Evolutionary conservation across 1,284 basidiomycete species (phyloP), one percentile per base, ranked within the genome.

Genomic region (Erythrobasidium hasegawianum): DNA sequence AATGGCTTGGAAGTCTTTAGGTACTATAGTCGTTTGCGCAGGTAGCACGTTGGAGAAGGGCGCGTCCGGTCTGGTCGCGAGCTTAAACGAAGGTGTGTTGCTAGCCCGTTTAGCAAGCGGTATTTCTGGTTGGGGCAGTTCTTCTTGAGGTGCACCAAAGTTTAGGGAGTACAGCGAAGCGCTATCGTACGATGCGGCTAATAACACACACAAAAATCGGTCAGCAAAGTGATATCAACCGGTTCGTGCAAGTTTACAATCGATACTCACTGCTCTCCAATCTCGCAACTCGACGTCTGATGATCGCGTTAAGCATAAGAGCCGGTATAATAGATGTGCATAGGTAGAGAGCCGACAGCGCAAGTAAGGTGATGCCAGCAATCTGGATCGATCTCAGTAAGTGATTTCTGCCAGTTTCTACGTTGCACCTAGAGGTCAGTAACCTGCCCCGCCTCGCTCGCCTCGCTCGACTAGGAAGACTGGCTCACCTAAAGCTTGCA

Each of bases 401-500:
- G 29, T 57, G 24, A 9, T 57, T 20, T 18, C 27, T 18, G 40
- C 29, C 55, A 39, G 33, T 16, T 18, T 57, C 55, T 57, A 20
- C 7, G 40, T 14, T 2, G 20, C 20, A 38, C n/a, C 38, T 40
- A 13, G 27, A 20, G 2, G 8, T 38, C 20, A 16, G 55, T 1
- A 16, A 11, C 41, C 4, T 5, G n/a, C n/a, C 45, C 45, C 45
- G 16, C 16, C n/a, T n/a, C n/a, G n/a, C n/a, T n/a, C n/a, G n/a
- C n/a, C n/a, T n/a, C n/a, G n/a, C n/a, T n/a, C n/a, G n/a, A n/a
- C n/a, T n/a, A n/a, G 45, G 22, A 18, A 14, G 16, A 14, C n/a
- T 18, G 22, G 55, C 55, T 38, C 40, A 57, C 55, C 55, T 40
- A 57, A 26, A 16, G 8, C 13, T 20, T 16, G 20, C 55, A 57